phyloP scores from a whole-genome alignment of 164 flowering plant genomes.

The Platanus orientalis region DNA sequence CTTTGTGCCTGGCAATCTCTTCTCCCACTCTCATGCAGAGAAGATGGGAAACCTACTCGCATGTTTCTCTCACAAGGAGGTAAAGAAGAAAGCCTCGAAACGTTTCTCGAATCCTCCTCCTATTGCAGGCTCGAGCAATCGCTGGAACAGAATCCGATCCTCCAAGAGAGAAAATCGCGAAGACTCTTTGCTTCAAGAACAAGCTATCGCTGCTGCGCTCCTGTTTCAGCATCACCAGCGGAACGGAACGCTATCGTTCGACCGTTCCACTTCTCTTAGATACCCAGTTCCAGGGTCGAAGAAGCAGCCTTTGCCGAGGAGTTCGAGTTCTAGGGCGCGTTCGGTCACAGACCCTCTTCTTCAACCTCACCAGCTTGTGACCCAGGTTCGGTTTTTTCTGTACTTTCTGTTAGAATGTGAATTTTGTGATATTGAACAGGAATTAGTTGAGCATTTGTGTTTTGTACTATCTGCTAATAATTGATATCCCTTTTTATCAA shows the following conservation, averaged over 20 bases:
- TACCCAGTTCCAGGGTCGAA: slow-evolving; percentile 38
- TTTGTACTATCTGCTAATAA: no score
- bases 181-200: slow-evolving; percentile 57
- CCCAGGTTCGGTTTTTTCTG: slow-evolving; percentile 47
- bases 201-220: slow-evolving; percentile 69
- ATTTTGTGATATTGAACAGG: neutral
- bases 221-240: slow-evolving; percentile 48
- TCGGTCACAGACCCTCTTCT: slow-evolving; percentile 79
- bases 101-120: slow-evolving; percentile 28
- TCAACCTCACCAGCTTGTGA: slow-evolving; percentile 85
- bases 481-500: no score
- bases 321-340: slow-evolving; percentile 79
- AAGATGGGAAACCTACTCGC: slow-evolving; percentile 62
- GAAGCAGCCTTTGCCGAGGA: slow-evolving; percentile 60
- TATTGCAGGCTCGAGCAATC: slow-evolving; percentile 28
- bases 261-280: slow-evolving; percentile 70
- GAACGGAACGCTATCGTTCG: slow-evolving; percentile 41
- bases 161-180: slow-evolving; percentile 43
- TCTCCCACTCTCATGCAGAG: slow-evolving; percentile 16
- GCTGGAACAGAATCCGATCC: slow-evolving; percentile 60
- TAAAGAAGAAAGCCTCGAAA: slow-evolving; percentile 30
- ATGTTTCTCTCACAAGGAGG: slow-evolving; percentile 33
- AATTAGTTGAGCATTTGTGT: no score
- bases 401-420: neutral
- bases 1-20: slow-evolving; percentile 1